Percentiles rank a stretch among this genome's conserved stretches.
These are phyloP conservation scores for Hypoxylon perforatum DNA, from an alignment of 495 filamentous ascomycete species.

Conservation along the genomic window DNA sequence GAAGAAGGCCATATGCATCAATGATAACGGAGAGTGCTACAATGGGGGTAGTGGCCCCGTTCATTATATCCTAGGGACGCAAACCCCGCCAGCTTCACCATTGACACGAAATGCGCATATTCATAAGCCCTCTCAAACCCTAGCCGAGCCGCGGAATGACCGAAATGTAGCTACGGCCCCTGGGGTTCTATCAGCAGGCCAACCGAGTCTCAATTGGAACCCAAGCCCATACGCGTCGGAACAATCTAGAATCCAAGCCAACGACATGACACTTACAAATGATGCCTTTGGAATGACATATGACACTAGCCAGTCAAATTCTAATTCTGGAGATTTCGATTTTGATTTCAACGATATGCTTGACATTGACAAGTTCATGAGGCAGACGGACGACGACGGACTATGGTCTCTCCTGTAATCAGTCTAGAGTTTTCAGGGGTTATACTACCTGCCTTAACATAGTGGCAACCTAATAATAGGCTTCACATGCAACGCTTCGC, in stretches of 20 bases:
- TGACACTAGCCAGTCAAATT: constrained; percentile 6
- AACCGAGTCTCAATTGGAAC: constrained; percentile 22
- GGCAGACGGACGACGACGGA: constrained; percentile 22
- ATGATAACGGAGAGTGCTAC: constrained; percentile 24
- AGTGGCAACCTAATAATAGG: too few species aligned
- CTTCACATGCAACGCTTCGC: too few species aligned
- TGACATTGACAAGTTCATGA: constrained; percentile 32
- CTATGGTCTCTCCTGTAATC: constrained; percentile 26
- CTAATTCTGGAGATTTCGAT: not conserved
- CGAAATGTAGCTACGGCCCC: not conserved
- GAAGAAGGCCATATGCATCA: constrained; percentile 33
- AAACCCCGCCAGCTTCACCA: constrained; percentile 34
- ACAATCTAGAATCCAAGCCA: not conserved
- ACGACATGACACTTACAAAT: constrained; percentile 1
- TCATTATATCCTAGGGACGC: constrained; percentile 28
- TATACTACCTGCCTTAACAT: too few species aligned
- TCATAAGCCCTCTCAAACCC: not conserved
- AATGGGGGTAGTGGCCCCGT: constrained; percentile 15
- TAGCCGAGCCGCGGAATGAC: not conserved
- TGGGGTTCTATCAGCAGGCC: not conserved
- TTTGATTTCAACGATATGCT: constrained; percentile 26
- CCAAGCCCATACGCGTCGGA: not conserved
- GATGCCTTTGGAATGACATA: not conserved
- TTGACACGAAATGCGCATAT: not conserved
- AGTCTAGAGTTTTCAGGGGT: not conserved